Evolutionary conservation across 345 rosid species (phyloP).

Genomic region (Isatis tinctoria): DNA sequence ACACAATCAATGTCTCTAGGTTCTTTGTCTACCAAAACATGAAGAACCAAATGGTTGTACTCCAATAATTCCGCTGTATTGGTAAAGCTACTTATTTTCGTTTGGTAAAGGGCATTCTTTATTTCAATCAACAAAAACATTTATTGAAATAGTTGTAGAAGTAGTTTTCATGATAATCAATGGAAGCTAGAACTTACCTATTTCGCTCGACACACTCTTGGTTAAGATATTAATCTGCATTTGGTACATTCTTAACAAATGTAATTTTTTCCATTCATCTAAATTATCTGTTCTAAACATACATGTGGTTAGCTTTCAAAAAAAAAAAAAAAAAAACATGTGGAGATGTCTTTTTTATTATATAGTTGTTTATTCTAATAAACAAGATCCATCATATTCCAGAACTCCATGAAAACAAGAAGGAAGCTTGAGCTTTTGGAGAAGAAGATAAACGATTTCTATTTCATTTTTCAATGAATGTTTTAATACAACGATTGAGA

Average conservation of each 20-base stretch:
- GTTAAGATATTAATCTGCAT: neutral
- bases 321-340: too few species aligned
- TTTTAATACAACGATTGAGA: too few species aligned
- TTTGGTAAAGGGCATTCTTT: neutral
- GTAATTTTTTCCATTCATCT: neutral
- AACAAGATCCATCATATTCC: too few species aligned
- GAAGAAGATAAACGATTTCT: too few species aligned
- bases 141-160: neutral
- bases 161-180: neutral
- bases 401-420: too few species aligned
- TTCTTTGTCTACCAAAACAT: conserved; percentile 19
- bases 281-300: neutral
- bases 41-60: neutral
- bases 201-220: neutral
- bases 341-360: too few species aligned
- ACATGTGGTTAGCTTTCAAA: too few species aligned
- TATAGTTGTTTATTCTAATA: too few species aligned
- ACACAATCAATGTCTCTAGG: conserved; percentile 25
- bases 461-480: too few species aligned
- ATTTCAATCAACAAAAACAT: neutral
- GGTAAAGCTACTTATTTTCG: neutral
- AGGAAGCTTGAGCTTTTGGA: too few species aligned
- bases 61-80: neutral
- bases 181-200: neutral
- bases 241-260: neutral